Conservation (phyloP, 495 filamentous ascomycete species). For the Podospora pseudoanserina region DNA sequence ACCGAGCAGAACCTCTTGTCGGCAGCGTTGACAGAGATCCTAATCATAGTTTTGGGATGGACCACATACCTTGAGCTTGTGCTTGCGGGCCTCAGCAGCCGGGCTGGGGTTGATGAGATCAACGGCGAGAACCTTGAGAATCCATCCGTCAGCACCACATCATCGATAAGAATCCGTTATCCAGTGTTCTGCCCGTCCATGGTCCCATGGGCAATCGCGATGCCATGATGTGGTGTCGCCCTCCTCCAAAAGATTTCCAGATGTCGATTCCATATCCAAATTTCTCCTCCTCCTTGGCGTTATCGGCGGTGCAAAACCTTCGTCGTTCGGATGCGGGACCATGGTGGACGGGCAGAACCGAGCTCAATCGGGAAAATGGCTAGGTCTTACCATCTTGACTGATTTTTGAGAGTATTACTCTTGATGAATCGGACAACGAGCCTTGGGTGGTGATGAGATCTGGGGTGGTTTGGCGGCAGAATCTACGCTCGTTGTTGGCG, state of each 20-base stretch:
- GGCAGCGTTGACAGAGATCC: background rate
- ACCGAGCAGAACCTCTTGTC: conserved; percentile 1
- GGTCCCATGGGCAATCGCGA: background rate
- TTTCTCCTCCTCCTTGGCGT: background rate
- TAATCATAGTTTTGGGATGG: background rate
- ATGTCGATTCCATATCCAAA: background rate
- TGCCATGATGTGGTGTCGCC: background rate
- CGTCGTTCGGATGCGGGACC: conserved; percentile 13
- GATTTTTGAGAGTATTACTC: conserved; percentile 34
- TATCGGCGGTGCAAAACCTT: conserved; percentile 16
- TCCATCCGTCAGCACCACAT: conserved; percentile 38
- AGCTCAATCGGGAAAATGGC: conserved; percentile 26
- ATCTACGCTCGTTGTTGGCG: conserved; percentile 41
- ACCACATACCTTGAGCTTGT: conserved; percentile 96
- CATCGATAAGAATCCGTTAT: background rate
- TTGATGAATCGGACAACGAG: conserved; percentile 43
- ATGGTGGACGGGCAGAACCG: conserved; percentile 15
- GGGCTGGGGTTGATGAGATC: conserved; percentile 98
- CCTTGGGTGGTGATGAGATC: conserved; percentile 45
- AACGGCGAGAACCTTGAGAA: conserved; percentile 90
- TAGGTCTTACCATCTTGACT: conserved; percentile 57
- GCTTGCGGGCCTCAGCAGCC: conserved; percentile 92
- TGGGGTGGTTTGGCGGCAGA: conserved; percentile 40
- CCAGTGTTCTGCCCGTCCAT: conserved; percentile 2
- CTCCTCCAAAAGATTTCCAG: background rate